A percentile compares a stretch with the other conserved stretches of the same genome.
Evolutionary conservation across 805 yeast genomes (phyloP).

Genomic region (Sungouiozyma intestinalis): DNA sequence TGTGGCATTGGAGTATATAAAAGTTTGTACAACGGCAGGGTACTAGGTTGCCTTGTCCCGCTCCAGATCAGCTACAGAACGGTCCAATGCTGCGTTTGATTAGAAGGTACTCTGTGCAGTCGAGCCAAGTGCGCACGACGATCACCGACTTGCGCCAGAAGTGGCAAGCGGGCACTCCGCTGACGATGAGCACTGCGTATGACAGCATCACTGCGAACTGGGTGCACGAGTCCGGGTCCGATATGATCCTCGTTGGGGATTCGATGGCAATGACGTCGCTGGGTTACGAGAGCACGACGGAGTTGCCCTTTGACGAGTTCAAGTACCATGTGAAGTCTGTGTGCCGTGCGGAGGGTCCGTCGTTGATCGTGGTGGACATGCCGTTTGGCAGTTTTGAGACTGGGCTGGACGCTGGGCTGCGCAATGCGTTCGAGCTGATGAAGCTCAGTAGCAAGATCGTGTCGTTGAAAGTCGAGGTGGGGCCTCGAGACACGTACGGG

Average conservation of each 20-base stretch:
- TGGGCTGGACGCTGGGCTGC: slow-evolving; percentile 54
- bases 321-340: slow-evolving; percentile 69
- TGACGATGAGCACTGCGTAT: slow-evolving; percentile 70
- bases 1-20: slow-evolving; percentile 26
- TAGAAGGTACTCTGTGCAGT: slow-evolving; percentile 4
- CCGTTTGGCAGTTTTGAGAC: slow-evolving; percentile 83
- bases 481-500: slow-evolving; percentile 37
- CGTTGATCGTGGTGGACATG: slow-evolving; percentile 72
- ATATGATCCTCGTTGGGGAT: slow-evolving; percentile 76
- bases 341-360: slow-evolving; percentile 51
- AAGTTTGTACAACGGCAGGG: no score
- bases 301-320: slow-evolving; percentile 70
- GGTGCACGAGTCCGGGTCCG: slow-evolving; percentile 58
- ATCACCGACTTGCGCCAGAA: slow-evolving; percentile 32
- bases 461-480: slow-evolving; percentile 67
- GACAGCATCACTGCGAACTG: slow-evolving; percentile 68
- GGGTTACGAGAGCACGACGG: slow-evolving; percentile 70
- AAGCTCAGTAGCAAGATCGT: slow-evolving; percentile 20
- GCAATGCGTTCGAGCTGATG: slow-evolving; percentile 46
- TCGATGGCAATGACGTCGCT: slow-evolving; percentile 86
- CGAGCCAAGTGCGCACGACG: slow-evolving; percentile 3
- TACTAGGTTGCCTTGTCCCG: no score
- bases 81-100: not conserved
- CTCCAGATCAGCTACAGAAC: no score
- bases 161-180: slow-evolving; percentile 29